Evolutionary conservation across 2,329 filamentous ascomycete genomes (phyloP).

Genomic region (Fusarium illudens): DNA sequence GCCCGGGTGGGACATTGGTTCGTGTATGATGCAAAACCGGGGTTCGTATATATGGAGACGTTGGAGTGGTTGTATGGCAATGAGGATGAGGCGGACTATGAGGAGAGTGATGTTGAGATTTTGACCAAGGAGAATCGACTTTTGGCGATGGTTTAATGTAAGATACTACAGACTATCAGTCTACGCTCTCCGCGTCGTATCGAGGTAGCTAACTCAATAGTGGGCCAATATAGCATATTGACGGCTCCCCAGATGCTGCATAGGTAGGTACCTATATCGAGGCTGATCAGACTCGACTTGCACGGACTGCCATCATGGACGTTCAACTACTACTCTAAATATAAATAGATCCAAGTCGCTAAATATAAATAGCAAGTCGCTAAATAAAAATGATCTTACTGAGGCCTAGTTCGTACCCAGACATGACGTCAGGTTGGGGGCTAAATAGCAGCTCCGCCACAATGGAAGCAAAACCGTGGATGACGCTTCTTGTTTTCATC

Average conservation of each 20-base stretch:
- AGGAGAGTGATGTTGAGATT: not conserved
- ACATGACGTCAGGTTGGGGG: no score
- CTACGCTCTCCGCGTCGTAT: no score
- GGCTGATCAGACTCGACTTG: not conserved
- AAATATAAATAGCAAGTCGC: no score
- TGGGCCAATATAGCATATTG: no score
- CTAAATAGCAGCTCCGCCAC: no score
- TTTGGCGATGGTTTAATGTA: not conserved
- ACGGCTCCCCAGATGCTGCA: no score
- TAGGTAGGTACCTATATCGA: no score
- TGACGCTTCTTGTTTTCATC: no score
- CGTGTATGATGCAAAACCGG: not conserved
- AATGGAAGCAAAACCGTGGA: no score
- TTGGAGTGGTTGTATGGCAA: not conserved
- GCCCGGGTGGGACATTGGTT: slow-evolving; percentile 23
- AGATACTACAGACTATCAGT: not conserved
- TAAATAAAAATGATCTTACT: no score
- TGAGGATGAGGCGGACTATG: not conserved
- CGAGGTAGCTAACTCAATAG: not conserved
- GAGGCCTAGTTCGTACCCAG: no score
- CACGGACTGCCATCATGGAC: not conserved
- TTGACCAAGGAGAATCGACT: not conserved
- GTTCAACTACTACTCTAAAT: not conserved
- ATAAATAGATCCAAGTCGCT: no score
- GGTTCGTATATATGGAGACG: not conserved